phyloP scores from a whole-genome alignment of 441 rosid genomes.

The Jatropha podagrica region DNA sequence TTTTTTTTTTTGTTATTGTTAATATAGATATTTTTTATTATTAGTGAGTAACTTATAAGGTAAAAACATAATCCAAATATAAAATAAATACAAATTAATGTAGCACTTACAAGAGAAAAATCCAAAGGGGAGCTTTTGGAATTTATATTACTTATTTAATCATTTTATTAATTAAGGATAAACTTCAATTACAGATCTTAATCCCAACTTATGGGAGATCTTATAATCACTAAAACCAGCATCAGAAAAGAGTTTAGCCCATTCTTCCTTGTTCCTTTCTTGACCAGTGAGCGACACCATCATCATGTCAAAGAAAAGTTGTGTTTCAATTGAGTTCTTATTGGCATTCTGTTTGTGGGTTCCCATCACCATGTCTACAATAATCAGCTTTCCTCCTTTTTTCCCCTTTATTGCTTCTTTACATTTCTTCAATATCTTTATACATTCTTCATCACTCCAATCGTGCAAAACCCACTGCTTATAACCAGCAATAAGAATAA shows the following conservation, averaged over 20 bases:
- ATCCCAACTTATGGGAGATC: not conserved
- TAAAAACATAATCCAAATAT: no score
- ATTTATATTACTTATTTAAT: no score
- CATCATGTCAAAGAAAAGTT: not conserved
- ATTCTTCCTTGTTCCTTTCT: not conserved
- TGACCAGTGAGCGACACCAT: not conserved
- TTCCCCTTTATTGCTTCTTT: no score
- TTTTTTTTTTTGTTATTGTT: no score
- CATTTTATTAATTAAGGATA: not conserved
- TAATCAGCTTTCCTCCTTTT: not conserved
- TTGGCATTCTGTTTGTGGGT: not conserved
- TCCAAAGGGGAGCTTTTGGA: no score
- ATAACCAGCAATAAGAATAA: not conserved
- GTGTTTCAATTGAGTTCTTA: not conserved
- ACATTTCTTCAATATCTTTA: no score
- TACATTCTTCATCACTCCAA: no score
- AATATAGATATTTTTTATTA: no score
- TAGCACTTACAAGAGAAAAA: no score
- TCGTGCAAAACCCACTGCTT: not conserved
- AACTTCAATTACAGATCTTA: constrained; percentile 1
- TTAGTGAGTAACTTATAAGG: no score
- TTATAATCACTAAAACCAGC: not conserved
- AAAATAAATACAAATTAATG: no score
- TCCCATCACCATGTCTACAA: not conserved
- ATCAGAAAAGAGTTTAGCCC: not conserved